A percentile compares a stretch with the other conserved stretches of the same genome.
Conservation (phyloP, 495 filamentous ascomycete species). For the Trichocladium antarcticum region DNA sequence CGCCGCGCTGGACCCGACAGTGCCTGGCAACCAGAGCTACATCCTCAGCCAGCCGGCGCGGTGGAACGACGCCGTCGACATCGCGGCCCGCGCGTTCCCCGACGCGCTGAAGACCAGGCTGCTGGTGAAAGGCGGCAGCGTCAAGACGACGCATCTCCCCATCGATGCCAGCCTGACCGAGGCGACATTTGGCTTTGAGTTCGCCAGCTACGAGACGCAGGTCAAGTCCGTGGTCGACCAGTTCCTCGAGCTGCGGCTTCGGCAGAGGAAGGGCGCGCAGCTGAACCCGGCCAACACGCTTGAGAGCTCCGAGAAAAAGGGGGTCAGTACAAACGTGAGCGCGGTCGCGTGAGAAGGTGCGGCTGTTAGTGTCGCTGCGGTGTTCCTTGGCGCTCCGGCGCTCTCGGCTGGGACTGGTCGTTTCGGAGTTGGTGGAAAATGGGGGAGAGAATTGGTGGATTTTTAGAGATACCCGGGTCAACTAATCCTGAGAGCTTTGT, state of each 20-base stretch:
- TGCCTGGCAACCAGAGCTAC: constrained; percentile 33
- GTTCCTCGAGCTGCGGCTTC: constrained; percentile 20
- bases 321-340: no score
- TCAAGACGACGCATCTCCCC: constrained; percentile 27
- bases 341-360: not conserved
- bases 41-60: constrained; percentile 22
- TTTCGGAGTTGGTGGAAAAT: no score
- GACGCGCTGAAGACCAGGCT: constrained; percentile 30
- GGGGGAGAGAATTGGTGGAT: no score
- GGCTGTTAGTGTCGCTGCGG: no score
- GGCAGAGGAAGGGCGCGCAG: not conserved
- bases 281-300: not conserved
- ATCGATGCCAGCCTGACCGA: constrained; percentile 36
- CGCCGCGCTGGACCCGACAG: constrained; percentile 27
- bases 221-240: constrained; percentile 33
- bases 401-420: no score
- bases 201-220: constrained; percentile 38
- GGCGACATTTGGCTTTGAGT: constrained; percentile 38
- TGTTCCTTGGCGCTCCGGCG: no score
- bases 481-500: no score
- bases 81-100: constrained; percentile 31
- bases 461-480: no score
- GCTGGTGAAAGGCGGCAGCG: constrained; percentile 30
- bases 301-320: not conserved
- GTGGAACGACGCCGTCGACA: constrained; percentile 38